phyloP scores from a whole-genome alignment of 371 early-diverging fungal genomes.

The Modicella reniformis region DNA sequence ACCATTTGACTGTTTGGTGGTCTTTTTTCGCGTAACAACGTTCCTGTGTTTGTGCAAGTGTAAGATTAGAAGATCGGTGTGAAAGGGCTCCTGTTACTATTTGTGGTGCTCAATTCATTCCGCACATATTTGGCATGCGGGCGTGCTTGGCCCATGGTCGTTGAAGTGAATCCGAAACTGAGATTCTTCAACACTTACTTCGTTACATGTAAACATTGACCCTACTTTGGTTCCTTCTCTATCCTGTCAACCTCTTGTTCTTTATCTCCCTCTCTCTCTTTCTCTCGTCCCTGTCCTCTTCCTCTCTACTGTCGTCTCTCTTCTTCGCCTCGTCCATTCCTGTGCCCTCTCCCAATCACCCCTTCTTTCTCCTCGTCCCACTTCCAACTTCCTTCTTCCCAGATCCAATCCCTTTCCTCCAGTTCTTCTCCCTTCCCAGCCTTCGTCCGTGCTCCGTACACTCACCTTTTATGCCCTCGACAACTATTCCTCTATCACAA shows the following conservation, averaged over 20 bases:
- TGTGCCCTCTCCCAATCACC: constrained; percentile 14
- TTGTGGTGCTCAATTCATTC: constrained; percentile 21
- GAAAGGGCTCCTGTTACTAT: constrained; percentile 11
- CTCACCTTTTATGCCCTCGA: background rate
- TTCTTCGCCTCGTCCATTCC: constrained; percentile 13
- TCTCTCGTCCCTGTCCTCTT: background rate
- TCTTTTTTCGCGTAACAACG: too few species aligned
- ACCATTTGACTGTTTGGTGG: too few species aligned
- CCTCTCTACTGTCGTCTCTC: background rate
- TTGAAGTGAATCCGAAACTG: background rate
- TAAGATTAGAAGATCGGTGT: background rate
- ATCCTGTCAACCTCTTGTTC: background rate
- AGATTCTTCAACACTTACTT: background rate
- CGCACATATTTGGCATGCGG: constrained; percentile 12
- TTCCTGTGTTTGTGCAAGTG: too few species aligned
- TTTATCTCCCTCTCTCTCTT: background rate
- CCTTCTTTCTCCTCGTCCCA: constrained; percentile 5
- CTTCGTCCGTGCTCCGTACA: background rate
- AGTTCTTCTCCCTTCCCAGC: constrained; percentile 3
- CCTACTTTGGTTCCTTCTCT: background rate
- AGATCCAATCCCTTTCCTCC: constrained; percentile 12
- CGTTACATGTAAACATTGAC: background rate
- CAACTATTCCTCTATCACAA: background rate
- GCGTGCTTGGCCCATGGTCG: constrained; percentile 5
- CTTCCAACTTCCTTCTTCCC: constrained; percentile 11